A percentile compares a stretch with the other conserved stretches of the same genome.
These are phyloP conservation scores for Tricladium varicosporioides DNA, from an alignment of 2,329 filamentous ascomycete species.

Conservation along the genomic window DNA sequence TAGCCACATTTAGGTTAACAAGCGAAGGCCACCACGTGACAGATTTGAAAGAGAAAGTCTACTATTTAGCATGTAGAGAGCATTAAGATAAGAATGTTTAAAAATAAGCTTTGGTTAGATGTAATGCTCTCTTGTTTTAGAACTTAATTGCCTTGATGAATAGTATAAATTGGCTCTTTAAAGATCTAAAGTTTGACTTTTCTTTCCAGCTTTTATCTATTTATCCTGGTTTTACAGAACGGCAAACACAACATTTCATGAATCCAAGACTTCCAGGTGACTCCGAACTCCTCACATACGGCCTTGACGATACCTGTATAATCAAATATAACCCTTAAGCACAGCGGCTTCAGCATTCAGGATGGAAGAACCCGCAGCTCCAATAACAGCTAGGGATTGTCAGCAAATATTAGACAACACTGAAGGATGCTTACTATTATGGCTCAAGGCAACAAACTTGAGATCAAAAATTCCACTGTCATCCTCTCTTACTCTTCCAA, in stretches of 20 bases:
- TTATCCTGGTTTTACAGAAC: too few species aligned
- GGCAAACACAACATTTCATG: too few species aligned
- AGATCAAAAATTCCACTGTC: constrained; percentile 89
- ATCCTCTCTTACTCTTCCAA: constrained; percentile 78
- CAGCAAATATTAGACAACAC: neutral
- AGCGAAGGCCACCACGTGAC: neutral
- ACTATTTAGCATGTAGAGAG: too few species aligned
- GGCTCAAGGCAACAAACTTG: constrained; percentile 90
- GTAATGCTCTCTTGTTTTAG: too few species aligned
- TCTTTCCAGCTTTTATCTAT: too few species aligned
- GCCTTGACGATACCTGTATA: neutral
- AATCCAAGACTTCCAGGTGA: too few species aligned
- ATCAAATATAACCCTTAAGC: constrained; percentile 77
- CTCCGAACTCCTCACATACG: too few species aligned
- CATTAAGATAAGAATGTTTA: too few species aligned
- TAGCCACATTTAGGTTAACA: neutral
- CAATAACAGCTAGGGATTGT: constrained; percentile 68
- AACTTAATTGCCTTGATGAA: too few species aligned
- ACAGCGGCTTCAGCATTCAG: constrained; percentile 91
- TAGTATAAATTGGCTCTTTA: too few species aligned
- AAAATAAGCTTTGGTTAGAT: too few species aligned
- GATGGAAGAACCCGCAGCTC: constrained; percentile 93
- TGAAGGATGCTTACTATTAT: constrained; percentile 54
- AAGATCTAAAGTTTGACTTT: too few species aligned
- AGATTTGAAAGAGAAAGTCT: neutral